phyloP scores from a whole-genome alignment of 805 yeast species.

The Wickerhamiella alocasiicola region DNA sequence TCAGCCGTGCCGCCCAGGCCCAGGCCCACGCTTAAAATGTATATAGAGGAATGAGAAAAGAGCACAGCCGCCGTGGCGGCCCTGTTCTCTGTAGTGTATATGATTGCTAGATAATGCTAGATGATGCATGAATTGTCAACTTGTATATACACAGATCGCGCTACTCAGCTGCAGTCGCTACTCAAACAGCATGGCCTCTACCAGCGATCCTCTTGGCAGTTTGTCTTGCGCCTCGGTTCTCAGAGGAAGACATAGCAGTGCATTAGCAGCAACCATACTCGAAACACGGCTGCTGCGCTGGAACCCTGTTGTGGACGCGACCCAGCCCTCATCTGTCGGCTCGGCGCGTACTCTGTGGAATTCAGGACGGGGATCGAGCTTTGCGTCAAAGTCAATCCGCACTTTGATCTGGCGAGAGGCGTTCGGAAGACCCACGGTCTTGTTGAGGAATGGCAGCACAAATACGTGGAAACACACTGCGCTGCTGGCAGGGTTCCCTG shows the following conservation, averaged over 20 bases:
- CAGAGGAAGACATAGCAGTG: slow-evolving; percentile 34
- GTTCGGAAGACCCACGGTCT: slow-evolving; percentile 27
- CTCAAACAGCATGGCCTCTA: slow-evolving; percentile 18
- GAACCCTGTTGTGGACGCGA: slow-evolving; percentile 36
- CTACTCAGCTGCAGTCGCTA: too few species aligned
- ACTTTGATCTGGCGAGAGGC: slow-evolving; percentile 27
- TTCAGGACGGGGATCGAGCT: slow-evolving; percentile 40
- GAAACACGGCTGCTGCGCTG: slow-evolving; percentile 41
- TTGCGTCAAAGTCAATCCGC: slow-evolving; percentile 25
- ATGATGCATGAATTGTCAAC: too few species aligned
- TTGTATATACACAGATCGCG: too few species aligned
- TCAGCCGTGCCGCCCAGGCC: slow-evolving; percentile 16
- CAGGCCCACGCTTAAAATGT: too few species aligned
- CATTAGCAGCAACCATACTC: slow-evolving; percentile 38
- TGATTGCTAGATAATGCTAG: too few species aligned
- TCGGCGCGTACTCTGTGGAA: slow-evolving; percentile 35
- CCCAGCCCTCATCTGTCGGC: slow-evolving; percentile 25
- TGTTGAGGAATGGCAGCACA: slow-evolving; percentile 35
- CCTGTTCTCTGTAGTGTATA: too few species aligned
- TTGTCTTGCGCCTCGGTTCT: slow-evolving; percentile 5
- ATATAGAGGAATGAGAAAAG: too few species aligned
- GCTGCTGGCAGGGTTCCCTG: slow-evolving; percentile 48
- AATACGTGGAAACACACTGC: slow-evolving; percentile 37
- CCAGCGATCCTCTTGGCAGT: slow-evolving; percentile 15
- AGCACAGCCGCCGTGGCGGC: too few species aligned